A percentile compares a stretch with the other conserved stretches of the same genome.
phyloP scores from a whole-genome alignment of 2,329 filamentous ascomycete species.

The Xylaria sp. region DNA sequence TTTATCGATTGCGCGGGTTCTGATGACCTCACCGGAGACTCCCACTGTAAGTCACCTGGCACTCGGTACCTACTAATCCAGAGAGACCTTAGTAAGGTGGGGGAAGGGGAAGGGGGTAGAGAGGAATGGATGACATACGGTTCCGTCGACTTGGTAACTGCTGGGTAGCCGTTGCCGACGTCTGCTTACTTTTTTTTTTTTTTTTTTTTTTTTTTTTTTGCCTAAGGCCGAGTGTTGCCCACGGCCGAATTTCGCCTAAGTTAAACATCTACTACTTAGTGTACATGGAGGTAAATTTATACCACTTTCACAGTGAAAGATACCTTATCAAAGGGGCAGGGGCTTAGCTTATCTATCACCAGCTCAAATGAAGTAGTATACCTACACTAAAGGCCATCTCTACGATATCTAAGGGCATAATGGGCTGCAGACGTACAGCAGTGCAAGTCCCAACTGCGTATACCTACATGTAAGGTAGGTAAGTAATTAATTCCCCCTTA shows the following conservation, averaged over 20 bases:
- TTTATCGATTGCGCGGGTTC: constrained; percentile 37
- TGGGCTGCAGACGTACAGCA: too few species aligned
- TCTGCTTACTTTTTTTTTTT: too few species aligned
- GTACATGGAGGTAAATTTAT: not conserved
- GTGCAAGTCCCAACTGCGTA: too few species aligned
- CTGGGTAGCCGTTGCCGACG: not conserved
- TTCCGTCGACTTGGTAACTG: constrained; percentile 21
- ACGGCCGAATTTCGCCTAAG: too few species aligned
- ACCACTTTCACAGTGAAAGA: not conserved
- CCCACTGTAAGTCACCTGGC: constrained; percentile 18
- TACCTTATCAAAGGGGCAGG: too few species aligned
- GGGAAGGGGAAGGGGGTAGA: not conserved
- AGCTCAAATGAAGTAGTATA: too few species aligned
- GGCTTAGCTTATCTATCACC: too few species aligned
- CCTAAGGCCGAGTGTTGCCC: too few species aligned
- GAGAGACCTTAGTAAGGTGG: not conserved
- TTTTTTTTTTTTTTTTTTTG: too few species aligned
- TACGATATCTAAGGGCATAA: not conserved
- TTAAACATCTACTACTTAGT: too few species aligned
- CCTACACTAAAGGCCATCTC: not conserved
- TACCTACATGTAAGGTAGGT: constrained; percentile 9
- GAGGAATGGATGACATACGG: not conserved
- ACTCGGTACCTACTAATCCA: not conserved
- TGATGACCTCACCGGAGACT: constrained; percentile 38
- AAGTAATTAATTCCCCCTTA: constrained; percentile 9